A percentile compares a stretch with the other conserved stretches of the same genome.
phyloP scores from a whole-genome alignment of 2,329 filamentous ascomycete species.

The Helminthosporium solani region DNA sequence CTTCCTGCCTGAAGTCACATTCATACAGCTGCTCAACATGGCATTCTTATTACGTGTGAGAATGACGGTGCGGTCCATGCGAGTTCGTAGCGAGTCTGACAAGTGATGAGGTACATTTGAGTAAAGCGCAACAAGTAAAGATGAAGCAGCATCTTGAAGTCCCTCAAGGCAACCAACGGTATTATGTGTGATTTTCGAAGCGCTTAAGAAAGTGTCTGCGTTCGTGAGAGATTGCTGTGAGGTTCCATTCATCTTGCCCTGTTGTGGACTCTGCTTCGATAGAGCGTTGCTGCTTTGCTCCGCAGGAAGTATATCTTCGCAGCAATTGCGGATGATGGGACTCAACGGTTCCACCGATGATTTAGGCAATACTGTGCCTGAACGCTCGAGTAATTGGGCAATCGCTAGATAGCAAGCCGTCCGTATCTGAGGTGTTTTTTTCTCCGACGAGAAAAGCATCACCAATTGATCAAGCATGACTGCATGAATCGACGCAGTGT shows the following conservation, averaged over 20 bases:
- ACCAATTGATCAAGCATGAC: conserved; percentile 69
- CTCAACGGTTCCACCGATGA: conserved; percentile 63
- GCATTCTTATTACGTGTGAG: conserved; percentile 67
- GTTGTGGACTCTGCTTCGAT: conserved; percentile 40
- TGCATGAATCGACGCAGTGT: conserved; percentile 60
- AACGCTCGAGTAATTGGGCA: conserved; percentile 57
- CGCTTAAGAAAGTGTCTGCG: conserved; percentile 69
- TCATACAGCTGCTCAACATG: conserved; percentile 79
- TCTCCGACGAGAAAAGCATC: conserved; percentile 65
- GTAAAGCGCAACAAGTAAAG: conserved; percentile 64
- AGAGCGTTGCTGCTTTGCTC: conserved; percentile 34
- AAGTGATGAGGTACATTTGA: conserved; percentile 64
- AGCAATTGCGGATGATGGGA: conserved; percentile 66
- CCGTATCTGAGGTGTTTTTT: conserved; percentile 56
- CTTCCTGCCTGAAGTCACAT: conserved; percentile 67
- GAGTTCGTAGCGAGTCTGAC: conserved; percentile 68
- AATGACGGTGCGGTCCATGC: conserved; percentile 80
- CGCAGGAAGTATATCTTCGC: conserved; percentile 67
- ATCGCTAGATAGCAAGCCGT: conserved; percentile 61
- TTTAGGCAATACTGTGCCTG: conserved; percentile 68
- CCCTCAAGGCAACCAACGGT: conserved; percentile 42
- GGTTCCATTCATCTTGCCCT: conserved; percentile 45
- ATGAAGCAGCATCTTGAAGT: conserved; percentile 58
- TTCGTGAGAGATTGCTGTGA: conserved; percentile 54
- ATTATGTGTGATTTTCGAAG: conserved; percentile 33